Base-by-base conservation (phyloP, 306 rosid genomes). In the Cercis canadensis region DNA sequence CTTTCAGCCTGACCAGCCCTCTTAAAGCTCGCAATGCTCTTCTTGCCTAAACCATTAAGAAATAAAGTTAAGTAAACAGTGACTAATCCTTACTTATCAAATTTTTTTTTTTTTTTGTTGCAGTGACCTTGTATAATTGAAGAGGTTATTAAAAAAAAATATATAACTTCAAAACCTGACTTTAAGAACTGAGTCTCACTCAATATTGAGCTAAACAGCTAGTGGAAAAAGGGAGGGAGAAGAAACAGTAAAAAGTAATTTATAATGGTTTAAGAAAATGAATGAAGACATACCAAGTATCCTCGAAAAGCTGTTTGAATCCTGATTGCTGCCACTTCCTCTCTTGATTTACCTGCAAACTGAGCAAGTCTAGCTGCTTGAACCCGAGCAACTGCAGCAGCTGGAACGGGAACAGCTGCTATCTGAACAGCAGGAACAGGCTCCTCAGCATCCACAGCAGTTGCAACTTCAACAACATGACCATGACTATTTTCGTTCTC, bases 291-390 rank as follows among this genome's bases (percentile, higher is more conserved):
- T 91, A 95, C 99, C 92, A 91, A 70, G 77, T 91, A 82, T 80
- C 99, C 99, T 17, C 99, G 89, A 71, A 91, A 95, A 62, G 87
- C 96, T 6, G 99, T 91, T 76, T 95, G 99, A 86, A 95, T 89
- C 84, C 67, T 89, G 75, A 87, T 85, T 71, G 96, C 92, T 8
- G 97, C 96, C 62, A 72, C 87, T 82, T 95, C 91, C 64, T 91
- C 97, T 63, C 57, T 82, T 7, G 91, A 75, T 72, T 82, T 85
- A n/a, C 99, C 92, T 0, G 85, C 67, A 72, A 80, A 87, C 46
- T 33, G 83, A 73, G 90, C 17, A 65, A 54, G 70, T 6, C n/a
- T 56, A 4, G 83, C 39, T 56, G 64, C 41, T 75, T 62, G 81
- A 57, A 67, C 78, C 31, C 73, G 78, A 73, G 90, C 17, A 65